Conservation (phyloP, 768 basidiomycete species). For the Collybia mongolica region DNA sequence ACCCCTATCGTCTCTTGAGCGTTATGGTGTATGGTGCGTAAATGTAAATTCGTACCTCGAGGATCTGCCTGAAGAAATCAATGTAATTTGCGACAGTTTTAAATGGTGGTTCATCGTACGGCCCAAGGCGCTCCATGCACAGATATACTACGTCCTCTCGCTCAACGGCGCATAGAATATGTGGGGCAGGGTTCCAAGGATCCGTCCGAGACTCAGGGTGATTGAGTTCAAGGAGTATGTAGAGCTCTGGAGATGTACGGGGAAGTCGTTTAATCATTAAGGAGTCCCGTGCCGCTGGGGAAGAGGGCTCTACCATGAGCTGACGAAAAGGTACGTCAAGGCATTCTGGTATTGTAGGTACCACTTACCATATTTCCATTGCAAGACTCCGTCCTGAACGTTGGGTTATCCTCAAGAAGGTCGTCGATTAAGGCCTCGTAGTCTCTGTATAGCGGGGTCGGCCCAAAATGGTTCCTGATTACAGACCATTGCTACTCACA, state of each 20-base stretch:
- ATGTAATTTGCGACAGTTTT: slow-evolving; percentile 45
- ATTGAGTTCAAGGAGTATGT: slow-evolving; percentile 43
- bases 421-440: slow-evolving; percentile 31
- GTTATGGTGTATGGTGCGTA: background rate
- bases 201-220: slow-evolving; percentile 41
- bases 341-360: background rate
- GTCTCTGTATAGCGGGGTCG: slow-evolving; percentile 16
- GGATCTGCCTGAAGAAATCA: slow-evolving; percentile 49
- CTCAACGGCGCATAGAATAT: slow-evolving; percentile 41
- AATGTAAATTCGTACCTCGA: slow-evolving; percentile 36
- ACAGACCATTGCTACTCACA: slow-evolving; percentile 15
- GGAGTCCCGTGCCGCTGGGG: slow-evolving; percentile 20
- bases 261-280: slow-evolving; percentile 41
- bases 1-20: slow-evolving; percentile 27
- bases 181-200: slow-evolving; percentile 55
- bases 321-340: slow-evolving; percentile 7
- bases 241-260: slow-evolving; percentile 34
- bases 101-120: slow-evolving; percentile 45
- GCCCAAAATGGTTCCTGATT: too few species aligned
- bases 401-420: slow-evolving; percentile 21
- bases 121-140: slow-evolving; percentile 42
- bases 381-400: slow-evolving; percentile 14
- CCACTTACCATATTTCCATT: slow-evolving; percentile 15
- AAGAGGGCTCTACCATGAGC: slow-evolving; percentile 30
- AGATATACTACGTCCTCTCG: slow-evolving; percentile 39